Base-by-base conservation (phyloP, 1,139 yeast species). In the Geotrichum fermentans region DNA sequence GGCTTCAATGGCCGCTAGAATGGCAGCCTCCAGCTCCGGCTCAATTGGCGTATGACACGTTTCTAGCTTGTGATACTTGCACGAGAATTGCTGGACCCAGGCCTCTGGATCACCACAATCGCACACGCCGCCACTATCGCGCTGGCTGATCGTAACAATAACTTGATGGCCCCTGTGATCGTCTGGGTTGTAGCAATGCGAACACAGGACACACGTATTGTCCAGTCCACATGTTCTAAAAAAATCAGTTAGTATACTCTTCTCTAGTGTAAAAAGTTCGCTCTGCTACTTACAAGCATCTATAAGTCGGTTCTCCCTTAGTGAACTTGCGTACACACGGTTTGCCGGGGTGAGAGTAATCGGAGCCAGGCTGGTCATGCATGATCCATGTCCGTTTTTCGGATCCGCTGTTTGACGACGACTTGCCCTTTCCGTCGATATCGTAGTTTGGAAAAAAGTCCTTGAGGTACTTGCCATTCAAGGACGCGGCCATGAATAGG, bases 21-120 rank as follows among this genome's bases (percentile, higher is more conserved):
- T 55, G 13, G 65, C 53, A 4, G 50, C 43, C 22, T 57, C 54
- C 10, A 68, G 52, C 24, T 66, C 70, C 11, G 58, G 57, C 17
- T 47, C 18, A 13, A 65, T 49, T 1, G 62, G 58, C 10, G 55
- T 52, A 21, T 55, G 51, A 5, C 55, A 40, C 45, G 58, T 53
- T 24, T 55, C 58, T 30, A 64, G 41, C 29, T 63, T 55, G 40
- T 58, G 66, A 48, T 71, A 61, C 38, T 65, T 62, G 64, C 97
- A 90, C 49, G 77, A 68, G 46, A 82, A 69, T 2, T 70, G 66
- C 4, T 62, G 64, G 29, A 71, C 74, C 82, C 95, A 90, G 0
- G 96, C 95, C 54, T 83, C 87, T 0, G 77, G 73, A 62, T 92
- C 96, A 1, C 97, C 97, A 68, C 97, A 92, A 63, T 92, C 97